Evolutionary conservation across 768 basidiomycete genomes (phyloP).

Genomic region (Pleurotus djamor): DNA sequence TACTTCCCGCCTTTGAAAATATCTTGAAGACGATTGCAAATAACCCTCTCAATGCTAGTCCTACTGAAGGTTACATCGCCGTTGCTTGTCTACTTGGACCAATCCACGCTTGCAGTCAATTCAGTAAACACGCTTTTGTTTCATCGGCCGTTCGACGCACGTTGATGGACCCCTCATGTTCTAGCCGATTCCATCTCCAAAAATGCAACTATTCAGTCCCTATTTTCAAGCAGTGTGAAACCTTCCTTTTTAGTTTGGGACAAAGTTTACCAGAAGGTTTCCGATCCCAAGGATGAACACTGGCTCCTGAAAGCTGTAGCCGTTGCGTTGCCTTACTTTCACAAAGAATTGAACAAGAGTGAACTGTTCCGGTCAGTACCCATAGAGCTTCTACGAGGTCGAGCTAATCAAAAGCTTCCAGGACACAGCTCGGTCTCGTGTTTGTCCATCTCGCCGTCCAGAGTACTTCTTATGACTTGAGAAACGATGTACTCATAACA

Average conservation of each 20-base stretch:
- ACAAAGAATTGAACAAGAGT: conserved; percentile 47
- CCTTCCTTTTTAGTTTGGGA: conserved; percentile 89
- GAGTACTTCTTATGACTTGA: conserved; percentile 47
- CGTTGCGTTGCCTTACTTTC: conserved; percentile 44
- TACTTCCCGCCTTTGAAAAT: conserved; percentile 65
- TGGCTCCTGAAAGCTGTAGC: conserved; percentile 77
- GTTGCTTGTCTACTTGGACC: conserved; percentile 67
- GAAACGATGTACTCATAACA: conserved; percentile 42
- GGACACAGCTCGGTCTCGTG: conserved; percentile 60
- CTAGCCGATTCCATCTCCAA: conserved; percentile 44
- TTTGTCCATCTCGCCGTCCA: conserved; percentile 72
- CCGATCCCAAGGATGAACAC: conserved; percentile 55
- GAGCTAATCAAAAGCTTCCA: conserved; percentile 18
- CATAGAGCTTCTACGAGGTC: not conserved
- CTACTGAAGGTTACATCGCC: conserved; percentile 85
- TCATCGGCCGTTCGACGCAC: conserved; percentile 11
- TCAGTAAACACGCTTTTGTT: conserved; percentile 1
- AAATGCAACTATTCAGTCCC: conserved; percentile 43
- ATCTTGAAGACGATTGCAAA: conserved; percentile 63
- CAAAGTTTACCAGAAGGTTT: conserved; percentile 77
- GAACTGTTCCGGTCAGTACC: conserved; percentile 51
- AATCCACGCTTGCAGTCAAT: conserved; percentile 39
- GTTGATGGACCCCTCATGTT: conserved; percentile 6
- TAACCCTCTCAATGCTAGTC: conserved; percentile 60
- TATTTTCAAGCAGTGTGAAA: conserved; percentile 55